Evolutionary conservation across 2,329 filamentous ascomycete species (phyloP), one percentile per base, ranked within the genome.

Genomic region (Nemania diffusa): DNA sequence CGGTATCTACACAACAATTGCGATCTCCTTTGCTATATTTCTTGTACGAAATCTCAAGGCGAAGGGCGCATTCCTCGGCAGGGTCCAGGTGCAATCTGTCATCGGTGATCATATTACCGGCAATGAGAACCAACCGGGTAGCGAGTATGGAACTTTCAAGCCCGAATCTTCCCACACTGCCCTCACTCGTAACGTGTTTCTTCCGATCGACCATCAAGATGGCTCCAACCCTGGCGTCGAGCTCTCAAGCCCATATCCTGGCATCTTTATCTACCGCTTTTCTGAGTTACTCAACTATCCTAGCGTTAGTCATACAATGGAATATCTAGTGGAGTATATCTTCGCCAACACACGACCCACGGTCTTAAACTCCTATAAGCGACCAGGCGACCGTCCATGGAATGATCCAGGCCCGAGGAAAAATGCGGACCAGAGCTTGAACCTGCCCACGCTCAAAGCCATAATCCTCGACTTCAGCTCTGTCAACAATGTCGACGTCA

Each of bases 201-300:
- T 98, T 22, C 96, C 96, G 0, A 84, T 97, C 65, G 89, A 92
- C 73, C 93, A 97, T 77, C 84, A 85, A n/a, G 95, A 98, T 77
- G 95, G 95, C 32, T 94, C 93, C 1, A 98, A 98, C 78, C 95
- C 95, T 0, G 85, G 91, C 27, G 85, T 98, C 53, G 86, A 91
- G 11, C 84, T 97, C n/a, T 85, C 92, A 69, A 88, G 88, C 62
- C 94, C 96, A 0, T 93, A 96, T 74, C 95, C 95, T 0, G 96
- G 96, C 59, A 87, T 99, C 72, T 97, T 98, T 81, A 97, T 98
- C 76, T 98, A 97, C 82, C 90, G 95, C 51, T 97, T 97, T 79
- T 90, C 92, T 0, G 95, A 98, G 81, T 93, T 94, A 50, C 97
- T 97, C 85, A 97, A 96, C 81, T 99, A 98, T 75, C 93, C 95